Base-by-base conservation (phyloP, 805 yeast species). In the Candida multigemmis region DNA sequence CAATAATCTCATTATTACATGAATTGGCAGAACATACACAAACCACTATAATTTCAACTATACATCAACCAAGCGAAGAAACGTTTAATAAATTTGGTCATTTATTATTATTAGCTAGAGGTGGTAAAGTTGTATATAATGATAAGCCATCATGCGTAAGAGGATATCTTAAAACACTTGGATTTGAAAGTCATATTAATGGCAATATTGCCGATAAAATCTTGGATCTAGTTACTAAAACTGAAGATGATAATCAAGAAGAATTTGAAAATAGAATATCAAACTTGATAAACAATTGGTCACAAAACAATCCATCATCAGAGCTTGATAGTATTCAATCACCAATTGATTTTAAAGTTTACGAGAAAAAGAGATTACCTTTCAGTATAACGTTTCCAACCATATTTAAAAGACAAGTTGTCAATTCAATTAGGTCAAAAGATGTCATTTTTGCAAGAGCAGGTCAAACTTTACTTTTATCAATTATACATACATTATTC, bases 51-150 rank as follows among this genome's bases (percentile, higher is more conserved):
- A 55, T 71, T 37, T 48, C 77, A 28, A 83, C 94, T 0, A 81
- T 85, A 27, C 94, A 84, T 49, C 95, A 84, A 42, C 94, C 95
- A 1, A 70, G 83, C 36, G 68, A 71, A 16, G 80, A 72, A 32
- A 53, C 81, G 37, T 75, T 80, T 42, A 48, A 61, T 11, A 56
- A 56, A 31, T 82, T 85, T 56, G 89, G 85, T 4, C 68, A 79
- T 10, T 63, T 85, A n/a, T 52, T 83, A 19, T 52, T 85, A 21
- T 56, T 85, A 14, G 82, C 86, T 0, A 76, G 74, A 46, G 83
- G 87, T 22, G 87, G 89, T 6, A 45, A 51, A 18, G 84, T 75
- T 12, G 74, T 78, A 4, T 85, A 70, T 44, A 72, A 78, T 48
- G 91, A 91, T 1, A 40, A 56, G 0, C 65, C 76, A 4, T 27